A percentile compares a stretch with the other conserved stretches of the same genome.
Evolutionary conservation across 305 asterid genomes (phyloP).

Genomic region (Fraxinus latifolia): DNA sequence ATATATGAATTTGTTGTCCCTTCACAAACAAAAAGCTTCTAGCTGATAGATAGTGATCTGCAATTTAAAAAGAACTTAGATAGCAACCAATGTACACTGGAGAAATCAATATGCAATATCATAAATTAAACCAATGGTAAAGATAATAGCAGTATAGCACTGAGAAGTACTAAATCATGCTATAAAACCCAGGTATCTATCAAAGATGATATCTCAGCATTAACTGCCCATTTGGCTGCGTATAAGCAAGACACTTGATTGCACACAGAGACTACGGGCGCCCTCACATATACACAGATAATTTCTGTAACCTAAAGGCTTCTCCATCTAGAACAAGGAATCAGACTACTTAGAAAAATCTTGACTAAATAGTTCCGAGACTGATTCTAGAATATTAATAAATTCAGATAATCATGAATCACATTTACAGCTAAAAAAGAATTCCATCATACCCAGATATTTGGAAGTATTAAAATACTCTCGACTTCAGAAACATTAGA

Average conservation of each 20-base stretch:
- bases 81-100: neutral
- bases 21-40: neutral
- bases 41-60: neutral
- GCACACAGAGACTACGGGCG: neutral
- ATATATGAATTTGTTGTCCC: neutral
- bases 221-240: neutral
- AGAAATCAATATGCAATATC: neutral
- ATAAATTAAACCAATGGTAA: neutral
- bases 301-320: neutral
- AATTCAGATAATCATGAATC: neutral
- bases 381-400: neutral
- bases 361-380: neutral
- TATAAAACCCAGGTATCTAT: neutral
- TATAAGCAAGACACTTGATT: neutral
- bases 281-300: neutral
- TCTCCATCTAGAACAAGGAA: neutral
- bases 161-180: neutral
- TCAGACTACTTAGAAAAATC: neutral
- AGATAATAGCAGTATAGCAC: neutral
- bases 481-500: neutral
- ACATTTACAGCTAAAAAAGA: neutral
- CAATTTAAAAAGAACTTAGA: neutral
- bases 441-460: neutral
- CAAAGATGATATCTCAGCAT: neutral
- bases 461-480: neutral